A percentile compares a stretch with the other conserved stretches of the same genome.
phyloP scores from a whole-genome alignment of 192 early-diverging fungal genomes.

The Rhizophagus clarus region DNA sequence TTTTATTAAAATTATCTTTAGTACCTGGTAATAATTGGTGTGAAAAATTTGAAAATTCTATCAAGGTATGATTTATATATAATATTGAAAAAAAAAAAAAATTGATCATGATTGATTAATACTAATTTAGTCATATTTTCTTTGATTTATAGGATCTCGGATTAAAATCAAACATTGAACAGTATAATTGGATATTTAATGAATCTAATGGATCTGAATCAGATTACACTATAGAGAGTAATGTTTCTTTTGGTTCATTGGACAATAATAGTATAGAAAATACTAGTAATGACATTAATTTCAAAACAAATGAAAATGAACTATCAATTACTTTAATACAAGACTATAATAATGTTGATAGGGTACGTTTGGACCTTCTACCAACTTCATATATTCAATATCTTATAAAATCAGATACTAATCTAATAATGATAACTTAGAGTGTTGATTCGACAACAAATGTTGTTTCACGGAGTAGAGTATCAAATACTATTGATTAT shows the following conservation, averaged over 20 bases:
- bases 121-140: not conserved
- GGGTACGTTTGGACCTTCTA: not conserved
- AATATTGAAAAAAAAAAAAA: not conserved
- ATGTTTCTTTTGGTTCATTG: not conserved
- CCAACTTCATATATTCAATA: not conserved
- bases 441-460: not conserved
- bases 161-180: not conserved
- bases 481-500: not conserved
- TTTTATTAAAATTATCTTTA: conserved; percentile 9
- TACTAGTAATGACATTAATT: not conserved
- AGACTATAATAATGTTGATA: not conserved
- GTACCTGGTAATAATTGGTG: not conserved
- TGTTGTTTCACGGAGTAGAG: not conserved
- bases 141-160: not conserved
- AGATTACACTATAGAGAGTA: not conserved
- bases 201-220: not conserved
- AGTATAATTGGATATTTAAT: not conserved
- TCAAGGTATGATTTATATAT: not conserved
- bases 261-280: not conserved
- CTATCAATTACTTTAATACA: not conserved
- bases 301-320: not conserved
- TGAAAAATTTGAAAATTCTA: conserved; percentile 20
- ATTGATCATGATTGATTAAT: not conserved
- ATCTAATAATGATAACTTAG: not conserved
- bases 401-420: not conserved